Base-by-base conservation (phyloP, 768 basidiomycete genomes). In the Boletus huronensis region DNA sequence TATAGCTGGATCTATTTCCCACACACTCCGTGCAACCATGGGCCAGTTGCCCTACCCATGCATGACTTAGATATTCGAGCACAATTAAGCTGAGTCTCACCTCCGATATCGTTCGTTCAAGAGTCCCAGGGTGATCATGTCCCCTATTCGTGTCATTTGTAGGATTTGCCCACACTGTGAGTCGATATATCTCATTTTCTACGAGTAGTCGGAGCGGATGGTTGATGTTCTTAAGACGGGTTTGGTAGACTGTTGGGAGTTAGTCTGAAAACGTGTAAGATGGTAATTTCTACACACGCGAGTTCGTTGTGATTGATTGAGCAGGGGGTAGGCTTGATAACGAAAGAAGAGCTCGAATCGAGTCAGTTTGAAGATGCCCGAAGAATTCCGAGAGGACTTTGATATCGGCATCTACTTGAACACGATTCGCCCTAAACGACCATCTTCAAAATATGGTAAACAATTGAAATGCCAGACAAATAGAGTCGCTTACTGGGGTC, bases 341-440 rank as follows among this genome's bases (percentile, higher is more conserved):
- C 5, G 78, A 70, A 48, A 74, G 65, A 26, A 77, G 72, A 29
- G 82, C 84, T 49, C 87, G 79, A 38, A 90, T 77, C 0, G 78
- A 72, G 68, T 98, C 96, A 0, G 80, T 77, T 62, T 89, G 85
- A 29, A 98, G 72, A 60, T 87, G 85, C 0, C 81, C 81, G 26
- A 90, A 67, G 64, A 99, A 91, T 64, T 98, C 93, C 17, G 84
- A 83, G 7, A 98, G 73, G 1, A 96, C 78, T 69, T 88, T 92
- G 63, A 94, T 82, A 66, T 98, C 96, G 1, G 90, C 85, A 58
- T 89, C 85, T 19, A 98, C 76, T 72, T 98, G 94, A 6, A 93
- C 84, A 3, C 93, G 85, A 70, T 92, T 92, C 25, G 91, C 89
- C n/a, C 96, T 97, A 67, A 86, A 97, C 5, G 95, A 88, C 95